Evolutionary conservation across 176 grass and related monocot species (phyloP), one percentile per base, ranked within the genome.

Genomic region (Triticum dicoccoides): DNA sequence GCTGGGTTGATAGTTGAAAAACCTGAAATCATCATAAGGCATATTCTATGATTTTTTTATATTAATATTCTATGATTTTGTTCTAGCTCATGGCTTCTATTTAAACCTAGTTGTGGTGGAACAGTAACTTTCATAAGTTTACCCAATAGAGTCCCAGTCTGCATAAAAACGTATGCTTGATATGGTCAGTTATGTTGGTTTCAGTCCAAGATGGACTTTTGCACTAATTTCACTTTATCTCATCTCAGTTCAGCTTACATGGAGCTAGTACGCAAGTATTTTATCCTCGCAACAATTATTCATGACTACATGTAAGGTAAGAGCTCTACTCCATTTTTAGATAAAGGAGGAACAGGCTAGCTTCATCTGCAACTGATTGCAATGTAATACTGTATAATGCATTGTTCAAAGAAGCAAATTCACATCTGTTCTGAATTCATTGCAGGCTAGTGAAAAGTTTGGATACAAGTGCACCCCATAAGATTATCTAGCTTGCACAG

Each of bases 401-500:
- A 30, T 42, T 61, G 44, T 65, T 61, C 27, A 13, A 59, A 65
- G 4, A 27, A 76, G 73, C 65, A 82, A 25, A 59, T 62, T 83
- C 56, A 80, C 76, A 76, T 35, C 5, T 87, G 47, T 25, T 2
- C 10, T 23, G 70, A 67, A 65, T 87, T 80, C 70, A 76, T 74
- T 91, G 47, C 75, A 80, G 59, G 29, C 58, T 66, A 74, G 58
- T 51, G 73, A 83, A 83, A 49, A 27, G 38, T 21, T 39, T 35
- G 7, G 44, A 49, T 52, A 84, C 6, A 25, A 62, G 69, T 35
- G 25, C 25, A 25, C 18, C 15, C 64, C 24, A 20, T 38, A 72
- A 33, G 23, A 80, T 69, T 82, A 92, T 81, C 80, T 72, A 85
- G 82, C 78, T 91, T 97, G 92, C 70, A 97, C 91, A 1, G 76